phyloP scores from a whole-genome alignment of 768 basidiomycete genomes.

The Russula abietina region DNA sequence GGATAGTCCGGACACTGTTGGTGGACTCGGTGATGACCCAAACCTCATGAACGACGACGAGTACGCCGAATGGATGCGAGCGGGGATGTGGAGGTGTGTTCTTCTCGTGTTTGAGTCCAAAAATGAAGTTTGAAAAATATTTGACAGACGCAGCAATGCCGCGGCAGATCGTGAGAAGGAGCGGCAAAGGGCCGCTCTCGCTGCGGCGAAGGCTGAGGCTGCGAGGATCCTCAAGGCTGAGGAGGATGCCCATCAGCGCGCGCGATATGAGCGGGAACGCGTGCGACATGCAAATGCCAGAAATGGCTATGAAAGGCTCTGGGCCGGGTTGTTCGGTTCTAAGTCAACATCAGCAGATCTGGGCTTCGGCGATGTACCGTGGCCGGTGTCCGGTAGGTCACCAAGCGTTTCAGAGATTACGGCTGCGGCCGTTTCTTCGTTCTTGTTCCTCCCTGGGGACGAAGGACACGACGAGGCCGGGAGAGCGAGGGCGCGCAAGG shows the following conservation, averaged over 20 bases:
- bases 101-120: not conserved
- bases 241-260: constrained; percentile 47
- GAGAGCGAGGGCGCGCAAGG: constrained; percentile 38
- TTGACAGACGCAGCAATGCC: constrained; percentile 57
- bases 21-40: constrained; percentile 33
- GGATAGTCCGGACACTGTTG: constrained; percentile 36
- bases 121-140: not conserved
- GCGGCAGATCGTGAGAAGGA: constrained; percentile 59
- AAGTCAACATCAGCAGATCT: constrained; percentile 29
- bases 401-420: constrained; percentile 34
- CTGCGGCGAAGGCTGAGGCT: constrained; percentile 51
- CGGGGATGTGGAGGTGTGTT: constrained; percentile 76
- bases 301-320: constrained; percentile 49
- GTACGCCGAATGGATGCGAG: constrained; percentile 80
- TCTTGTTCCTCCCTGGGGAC: constrained; percentile 40
- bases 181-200: constrained; percentile 47
- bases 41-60: constrained; percentile 74
- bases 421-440: constrained; percentile 39
- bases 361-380: constrained; percentile 53
- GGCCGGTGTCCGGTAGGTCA: constrained; percentile 44
- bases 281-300: constrained; percentile 43
- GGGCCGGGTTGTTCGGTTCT: constrained; percentile 39
- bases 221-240: constrained; percentile 44
- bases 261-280: constrained; percentile 44
- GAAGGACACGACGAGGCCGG: constrained; percentile 34